Base-by-base conservation (phyloP, 2,329 filamentous ascomycete species). In the Xylaria digitata region DNA sequence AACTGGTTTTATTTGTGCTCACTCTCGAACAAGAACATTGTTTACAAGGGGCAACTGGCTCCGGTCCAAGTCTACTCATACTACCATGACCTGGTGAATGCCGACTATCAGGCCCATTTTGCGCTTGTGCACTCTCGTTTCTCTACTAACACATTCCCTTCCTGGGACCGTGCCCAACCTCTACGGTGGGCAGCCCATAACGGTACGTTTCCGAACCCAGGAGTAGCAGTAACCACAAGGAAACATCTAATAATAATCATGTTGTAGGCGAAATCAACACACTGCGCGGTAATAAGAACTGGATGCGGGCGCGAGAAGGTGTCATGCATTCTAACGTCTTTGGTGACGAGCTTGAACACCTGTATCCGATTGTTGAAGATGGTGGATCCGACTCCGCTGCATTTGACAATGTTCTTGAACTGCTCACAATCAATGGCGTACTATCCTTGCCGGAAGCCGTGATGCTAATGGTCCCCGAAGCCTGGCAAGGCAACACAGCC, bases 1-100 rank as follows among this genome's bases (percentile, higher is more conserved):
- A 97, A 97, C 81, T 98, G 95, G 95, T 98, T 98, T 86, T 98
- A 98, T 80, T 86, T 98, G 66, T 98, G 95, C 86, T 97, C 94
- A 56, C 84, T 98, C 73, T 96, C 90, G 80, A 97, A 97, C 89
- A 94, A 94, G 83, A 98, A 98, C 84, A 98, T 98, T 82, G 93
- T 98, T 67, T 98, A 98, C 87, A 98, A 98, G 87, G 95, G 95
- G 71, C 96, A 98, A 80, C 86, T 98, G 72, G 92, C 95, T 50
- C 95, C 95, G 26, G 89, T 95, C 34, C 95, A 98, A 84, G 95
- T 98, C 59, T 98, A 98, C 83, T 92, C 96, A 79, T 98, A 98
- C 84, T 98, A 97, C 82, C 93, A 97, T 81, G 95, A 98, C 83
- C 83, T 98, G 78, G 92, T 97, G 73, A 97, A 96, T 74, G 95